Evolutionary conservation across 2,329 filamentous ascomycete genomes (phyloP).

Genomic region (Xylariaceae sp.): DNA sequence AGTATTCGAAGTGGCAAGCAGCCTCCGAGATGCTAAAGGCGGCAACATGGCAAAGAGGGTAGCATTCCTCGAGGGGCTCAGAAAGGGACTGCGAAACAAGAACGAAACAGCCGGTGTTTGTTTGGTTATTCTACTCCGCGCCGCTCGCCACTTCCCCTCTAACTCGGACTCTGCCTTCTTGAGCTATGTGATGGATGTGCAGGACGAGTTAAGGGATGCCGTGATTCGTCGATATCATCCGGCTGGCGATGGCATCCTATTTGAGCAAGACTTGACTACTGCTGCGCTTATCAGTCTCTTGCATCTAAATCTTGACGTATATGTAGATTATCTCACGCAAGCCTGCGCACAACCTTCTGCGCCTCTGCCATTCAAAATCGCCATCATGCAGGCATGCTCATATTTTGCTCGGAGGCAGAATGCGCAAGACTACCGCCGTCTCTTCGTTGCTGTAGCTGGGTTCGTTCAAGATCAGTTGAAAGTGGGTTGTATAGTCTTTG

Average conservation of each 20-base stretch:
- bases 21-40: constrained; percentile 68
- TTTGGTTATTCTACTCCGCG: constrained; percentile 66
- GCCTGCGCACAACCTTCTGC: constrained; percentile 62
- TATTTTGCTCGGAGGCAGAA: constrained; percentile 64
- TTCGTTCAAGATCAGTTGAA: constrained; percentile 64
- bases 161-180: constrained; percentile 68
- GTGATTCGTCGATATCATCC: constrained; percentile 62
- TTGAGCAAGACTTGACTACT: constrained; percentile 70
- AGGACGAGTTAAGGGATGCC: constrained; percentile 70
- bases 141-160: constrained; percentile 66
- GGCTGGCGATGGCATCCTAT: constrained; percentile 53
- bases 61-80: constrained; percentile 66
- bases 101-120: constrained; percentile 73
- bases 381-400: constrained; percentile 66
- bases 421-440: constrained; percentile 55
- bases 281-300: constrained; percentile 69
- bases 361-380: constrained; percentile 66
- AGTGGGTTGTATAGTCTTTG: constrained; percentile 46
- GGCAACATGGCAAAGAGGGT: constrained; percentile 69
- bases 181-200: constrained; percentile 72
- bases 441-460: constrained; percentile 61
- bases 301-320: constrained; percentile 65
- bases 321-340: constrained; percentile 61
- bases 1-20: constrained; percentile 72
- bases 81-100: constrained; percentile 67